These are phyloP conservation scores for Camellia granthamiana DNA, from an alignment of 148 eudicot genomes.

Conservation along the genomic window DNA sequence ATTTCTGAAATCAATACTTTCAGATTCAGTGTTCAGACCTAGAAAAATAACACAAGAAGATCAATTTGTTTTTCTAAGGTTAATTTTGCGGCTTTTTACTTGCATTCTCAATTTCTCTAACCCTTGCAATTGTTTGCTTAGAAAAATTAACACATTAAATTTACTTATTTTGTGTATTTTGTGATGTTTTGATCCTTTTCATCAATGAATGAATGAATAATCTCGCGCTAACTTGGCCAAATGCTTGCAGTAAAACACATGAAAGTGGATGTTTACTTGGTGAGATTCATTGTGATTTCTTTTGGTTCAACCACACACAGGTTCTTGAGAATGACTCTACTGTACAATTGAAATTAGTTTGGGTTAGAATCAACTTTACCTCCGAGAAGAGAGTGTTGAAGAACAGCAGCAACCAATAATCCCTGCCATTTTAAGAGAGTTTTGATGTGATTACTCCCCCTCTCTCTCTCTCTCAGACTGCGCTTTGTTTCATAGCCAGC, in stretches of 20 bases:
- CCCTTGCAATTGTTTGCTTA: no score
- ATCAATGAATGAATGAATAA: no score
- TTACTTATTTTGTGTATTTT: neutral
- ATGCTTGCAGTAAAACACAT: neutral
- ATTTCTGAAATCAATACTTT: no score
- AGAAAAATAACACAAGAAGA: no score
- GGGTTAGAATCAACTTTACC: conserved; percentile 34
- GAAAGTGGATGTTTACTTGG: neutral
- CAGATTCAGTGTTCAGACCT: no score
- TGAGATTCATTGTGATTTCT: neutral
- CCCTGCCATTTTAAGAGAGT: conserved; percentile 53
- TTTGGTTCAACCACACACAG: conserved; percentile 3
- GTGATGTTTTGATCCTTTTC: neutral
- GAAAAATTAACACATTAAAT: no score
- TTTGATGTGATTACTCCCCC: conserved; percentile 5
- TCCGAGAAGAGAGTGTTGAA: conserved; percentile 51
- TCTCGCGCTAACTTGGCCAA: neutral
- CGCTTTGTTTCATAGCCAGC: neutral
- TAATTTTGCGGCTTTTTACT: no score
- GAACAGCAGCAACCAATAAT: conserved; percentile 46
- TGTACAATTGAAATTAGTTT: neutral
- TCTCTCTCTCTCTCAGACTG: conserved; percentile 14
- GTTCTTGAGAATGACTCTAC: no score
- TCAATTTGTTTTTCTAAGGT: no score
- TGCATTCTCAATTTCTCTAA: no score